Base-by-base conservation (phyloP, 345 rosid species). In the Pistacia vera region DNA sequence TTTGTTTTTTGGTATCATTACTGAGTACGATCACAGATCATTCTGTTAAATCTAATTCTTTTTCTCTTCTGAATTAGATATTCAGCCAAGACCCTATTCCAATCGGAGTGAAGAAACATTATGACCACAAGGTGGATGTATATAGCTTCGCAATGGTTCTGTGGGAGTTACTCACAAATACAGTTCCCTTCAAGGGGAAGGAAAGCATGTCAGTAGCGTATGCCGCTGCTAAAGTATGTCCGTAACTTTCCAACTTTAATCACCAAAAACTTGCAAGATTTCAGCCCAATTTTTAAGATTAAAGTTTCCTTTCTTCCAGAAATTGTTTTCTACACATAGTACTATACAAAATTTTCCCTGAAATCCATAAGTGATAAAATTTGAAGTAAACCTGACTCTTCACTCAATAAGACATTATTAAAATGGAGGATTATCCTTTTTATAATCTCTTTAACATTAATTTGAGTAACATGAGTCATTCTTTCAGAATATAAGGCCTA, bases 51-150 rank as follows among this genome's bases (percentile, higher is more conserved):
- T 68, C 65, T 81, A 56, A 67, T 65, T 76, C n/a, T 25, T 16
- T 66, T 59, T 36, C 48, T 77, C 54, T 28, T 35, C 54, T 28
- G 38, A 65, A 58, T 20, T 80, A 91, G 93, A 66, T n/a, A 69
- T 85, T 78, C 77, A 83, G 86, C 81, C 52, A 12, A 80, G 91
- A 82, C 16, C 84, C 93, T 51, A 78, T 85, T 44, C 77, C 33
- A 28, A 11, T 38, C 13, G 90, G 87, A 54, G 87, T 73, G 54
- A 86, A 75, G 79, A 81, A 78, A 72, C 89, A 82, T 30, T 92
- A 92, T 57, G 90, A 92, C 77, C 94, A 86, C 83, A 92, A n/a
- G 81, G 91, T 81, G 33, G 97, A 92, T 74, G 94, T 90, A 33
- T 92, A 87, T 76, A 92, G 94, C 79, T 92, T 86, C 52, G 70